These are phyloP conservation scores for Hypholoma sublateritium DNA, from an alignment of 768 basidiomycete species.

Conservation along the genomic window DNA sequence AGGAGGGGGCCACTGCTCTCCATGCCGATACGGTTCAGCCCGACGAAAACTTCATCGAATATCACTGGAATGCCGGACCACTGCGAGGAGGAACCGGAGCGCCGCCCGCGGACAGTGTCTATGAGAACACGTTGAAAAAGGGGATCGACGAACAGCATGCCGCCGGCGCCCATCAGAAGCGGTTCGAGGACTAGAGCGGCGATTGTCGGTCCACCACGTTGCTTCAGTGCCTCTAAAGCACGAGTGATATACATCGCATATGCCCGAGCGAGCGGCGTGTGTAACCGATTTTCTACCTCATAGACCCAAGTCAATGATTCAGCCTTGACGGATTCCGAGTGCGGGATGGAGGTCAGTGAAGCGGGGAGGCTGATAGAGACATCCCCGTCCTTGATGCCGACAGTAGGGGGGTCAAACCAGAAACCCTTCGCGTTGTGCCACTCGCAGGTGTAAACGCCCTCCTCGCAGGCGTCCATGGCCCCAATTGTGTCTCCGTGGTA, in stretches of 20 bases:
- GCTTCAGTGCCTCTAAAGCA: slow-evolving; percentile 47
- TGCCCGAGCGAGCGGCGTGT: slow-evolving; percentile 55
- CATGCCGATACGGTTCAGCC: slow-evolving; percentile 85
- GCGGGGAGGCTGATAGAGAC: slow-evolving; percentile 55
- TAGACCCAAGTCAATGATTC: slow-evolving; percentile 63
- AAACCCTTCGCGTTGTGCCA: slow-evolving; percentile 93
- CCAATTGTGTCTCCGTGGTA: slow-evolving; percentile 99
- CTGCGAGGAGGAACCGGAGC: slow-evolving; percentile 27
- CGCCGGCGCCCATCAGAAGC: slow-evolving; percentile 90
- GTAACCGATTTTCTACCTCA: slow-evolving; percentile 61
- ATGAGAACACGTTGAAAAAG: slow-evolving; percentile 90
- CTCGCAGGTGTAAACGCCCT: slow-evolving; percentile 91
- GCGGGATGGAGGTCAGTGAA: slow-evolving; percentile 35
- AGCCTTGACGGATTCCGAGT: slow-evolving; percentile 29
- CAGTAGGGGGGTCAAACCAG: slow-evolving; percentile 90
- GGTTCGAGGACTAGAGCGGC: slow-evolving; percentile 90
- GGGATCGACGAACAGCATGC: slow-evolving; percentile 97
- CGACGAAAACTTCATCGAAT: slow-evolving; percentile 95
- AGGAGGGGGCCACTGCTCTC: slow-evolving; percentile 64
- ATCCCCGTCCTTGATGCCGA: slow-evolving; percentile 64
- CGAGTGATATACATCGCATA: slow-evolving; percentile 63
- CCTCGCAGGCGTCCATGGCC: slow-evolving; percentile 92
- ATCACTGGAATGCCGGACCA: slow-evolving; percentile 85
- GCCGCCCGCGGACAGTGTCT: slow-evolving; percentile 67
- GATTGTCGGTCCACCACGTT: slow-evolving; percentile 41